Conservation (phyloP, 768 basidiomycete species). For the Phylloporus sp. region DNA sequence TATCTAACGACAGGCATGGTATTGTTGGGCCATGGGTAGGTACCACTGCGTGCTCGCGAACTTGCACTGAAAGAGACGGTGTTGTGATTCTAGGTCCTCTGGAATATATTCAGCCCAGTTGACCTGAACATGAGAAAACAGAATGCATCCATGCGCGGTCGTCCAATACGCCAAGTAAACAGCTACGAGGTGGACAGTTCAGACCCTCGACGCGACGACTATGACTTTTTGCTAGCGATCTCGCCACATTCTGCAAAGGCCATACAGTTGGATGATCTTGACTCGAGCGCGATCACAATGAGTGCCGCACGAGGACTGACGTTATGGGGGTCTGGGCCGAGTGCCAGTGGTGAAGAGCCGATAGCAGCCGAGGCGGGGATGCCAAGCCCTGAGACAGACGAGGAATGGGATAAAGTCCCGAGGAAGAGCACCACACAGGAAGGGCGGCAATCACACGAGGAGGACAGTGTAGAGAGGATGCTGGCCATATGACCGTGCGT, state of each 20-base stretch:
- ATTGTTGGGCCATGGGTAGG: constrained; percentile 54
- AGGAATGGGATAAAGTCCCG: too few relatives aligned
- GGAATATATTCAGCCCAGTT: constrained; percentile 39
- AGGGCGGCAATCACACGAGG: constrained; percentile 13
- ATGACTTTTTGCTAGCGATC: constrained; percentile 47
- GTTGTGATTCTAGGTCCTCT: constrained; percentile 38
- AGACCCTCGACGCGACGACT: constrained; percentile 39
- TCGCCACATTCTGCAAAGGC: constrained; percentile 41
- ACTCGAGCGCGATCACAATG: constrained; percentile 45
- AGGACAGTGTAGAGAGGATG: constrained; percentile 23
- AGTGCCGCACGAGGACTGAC: constrained; percentile 47
- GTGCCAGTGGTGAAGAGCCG: not conserved
- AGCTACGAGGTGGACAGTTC: constrained; percentile 9
- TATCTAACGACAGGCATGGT: constrained; percentile 50
- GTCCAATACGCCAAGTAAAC: constrained; percentile 16
- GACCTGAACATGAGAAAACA: constrained; percentile 37
- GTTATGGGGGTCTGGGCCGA: constrained; percentile 38
- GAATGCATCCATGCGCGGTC: constrained; percentile 40
- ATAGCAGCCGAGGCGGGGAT: not conserved
- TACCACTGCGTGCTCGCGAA: constrained; percentile 2
- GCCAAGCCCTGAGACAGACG: too few relatives aligned
- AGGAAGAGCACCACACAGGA: too few relatives aligned
- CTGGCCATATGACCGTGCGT: not conserved
- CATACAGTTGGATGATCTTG: constrained; percentile 42
- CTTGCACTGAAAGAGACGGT: constrained; percentile 1